phyloP scores from a whole-genome alignment of 257 asterid species.

The Solanum dulcamara region DNA sequence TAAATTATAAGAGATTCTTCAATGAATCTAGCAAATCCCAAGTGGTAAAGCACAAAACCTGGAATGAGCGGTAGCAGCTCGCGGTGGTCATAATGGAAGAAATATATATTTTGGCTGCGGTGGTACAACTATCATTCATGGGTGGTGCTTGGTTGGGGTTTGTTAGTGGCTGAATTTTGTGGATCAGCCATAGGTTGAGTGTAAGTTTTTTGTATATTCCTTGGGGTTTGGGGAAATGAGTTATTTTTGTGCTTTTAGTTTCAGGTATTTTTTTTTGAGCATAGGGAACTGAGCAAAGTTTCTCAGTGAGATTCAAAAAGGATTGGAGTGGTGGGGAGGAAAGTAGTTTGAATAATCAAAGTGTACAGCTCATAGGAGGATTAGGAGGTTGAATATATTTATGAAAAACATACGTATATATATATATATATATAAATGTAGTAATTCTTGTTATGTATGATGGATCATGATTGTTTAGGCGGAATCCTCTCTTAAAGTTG shows the following conservation, averaged over 20 bases:
- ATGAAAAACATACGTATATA: constrained; percentile 19
- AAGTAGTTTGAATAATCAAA: constrained; percentile 45
- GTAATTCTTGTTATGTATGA: neutral
- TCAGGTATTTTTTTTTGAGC: constrained; percentile 22
- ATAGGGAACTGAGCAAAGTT: constrained; percentile 41
- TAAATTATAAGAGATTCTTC: constrained; percentile 15
- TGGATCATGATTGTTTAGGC: neutral
- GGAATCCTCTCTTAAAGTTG: no score
- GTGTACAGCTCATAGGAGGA: constrained; percentile 61
- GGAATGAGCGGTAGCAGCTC: neutral
- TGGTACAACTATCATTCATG: neutral
- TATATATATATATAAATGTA: neutral
- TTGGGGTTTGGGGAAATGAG: no score
- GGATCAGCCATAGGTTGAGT: constrained; percentile 39
- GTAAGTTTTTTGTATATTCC: constrained; percentile 40
- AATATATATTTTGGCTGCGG: neutral
- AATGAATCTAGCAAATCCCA: constrained; percentile 16
- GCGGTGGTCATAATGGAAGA: neutral
- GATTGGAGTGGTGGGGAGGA: neutral
- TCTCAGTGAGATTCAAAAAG: constrained; percentile 32
- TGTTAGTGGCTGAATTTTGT: constrained; percentile 50
- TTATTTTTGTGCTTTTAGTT: constrained; percentile 4
- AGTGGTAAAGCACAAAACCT: neutral
- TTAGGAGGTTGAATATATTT: constrained; percentile 14
- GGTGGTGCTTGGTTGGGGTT: constrained; percentile 1